phyloP scores from a whole-genome alignment of 2,329 filamentous ascomycete species.

The Knoxdaviesia capensis region DNA sequence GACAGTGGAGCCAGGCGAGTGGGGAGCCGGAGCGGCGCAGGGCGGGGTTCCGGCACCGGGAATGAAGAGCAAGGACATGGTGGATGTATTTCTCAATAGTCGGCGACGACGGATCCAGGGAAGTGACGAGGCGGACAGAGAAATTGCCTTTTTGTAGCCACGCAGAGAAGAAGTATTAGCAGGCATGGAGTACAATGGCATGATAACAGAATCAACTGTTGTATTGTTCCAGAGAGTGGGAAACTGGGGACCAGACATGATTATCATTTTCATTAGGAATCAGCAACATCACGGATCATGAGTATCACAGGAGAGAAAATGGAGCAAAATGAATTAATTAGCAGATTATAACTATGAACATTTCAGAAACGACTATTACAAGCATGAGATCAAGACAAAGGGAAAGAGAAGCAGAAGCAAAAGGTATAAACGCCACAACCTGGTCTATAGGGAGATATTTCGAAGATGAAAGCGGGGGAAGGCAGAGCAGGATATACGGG shows the following conservation, averaged over 20 bases:
- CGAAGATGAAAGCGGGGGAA: too few species aligned
- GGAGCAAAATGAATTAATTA: too few species aligned
- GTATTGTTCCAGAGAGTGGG: background rate
- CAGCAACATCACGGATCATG: too few species aligned
- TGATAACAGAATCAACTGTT: background rate
- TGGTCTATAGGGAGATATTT: too few species aligned
- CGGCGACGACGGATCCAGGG: conserved; percentile 21
- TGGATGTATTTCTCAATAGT: conserved; percentile 31
- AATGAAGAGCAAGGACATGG: conserved; percentile 28
- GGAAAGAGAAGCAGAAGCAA: too few species aligned
- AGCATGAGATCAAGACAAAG: too few species aligned
- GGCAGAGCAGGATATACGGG: too few species aligned
- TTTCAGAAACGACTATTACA: too few species aligned
- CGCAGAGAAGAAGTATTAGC: background rate
- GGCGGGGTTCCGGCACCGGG: conserved; percentile 9
- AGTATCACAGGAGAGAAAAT: too few species aligned
- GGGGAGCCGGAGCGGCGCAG: conserved; percentile 6
- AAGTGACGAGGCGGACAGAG: conserved; percentile 12
- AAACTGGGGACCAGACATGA: background rate
- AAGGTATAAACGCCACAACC: too few species aligned
- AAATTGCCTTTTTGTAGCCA: conserved; percentile 11
- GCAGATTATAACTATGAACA: too few species aligned
- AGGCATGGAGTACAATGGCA: background rate
- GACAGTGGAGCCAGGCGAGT: conserved; percentile 2
- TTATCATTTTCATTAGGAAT: too few species aligned